Conservation (phyloP, 2,329 filamentous ascomycete genomes). For the Aplosporella prunicola region DNA sequence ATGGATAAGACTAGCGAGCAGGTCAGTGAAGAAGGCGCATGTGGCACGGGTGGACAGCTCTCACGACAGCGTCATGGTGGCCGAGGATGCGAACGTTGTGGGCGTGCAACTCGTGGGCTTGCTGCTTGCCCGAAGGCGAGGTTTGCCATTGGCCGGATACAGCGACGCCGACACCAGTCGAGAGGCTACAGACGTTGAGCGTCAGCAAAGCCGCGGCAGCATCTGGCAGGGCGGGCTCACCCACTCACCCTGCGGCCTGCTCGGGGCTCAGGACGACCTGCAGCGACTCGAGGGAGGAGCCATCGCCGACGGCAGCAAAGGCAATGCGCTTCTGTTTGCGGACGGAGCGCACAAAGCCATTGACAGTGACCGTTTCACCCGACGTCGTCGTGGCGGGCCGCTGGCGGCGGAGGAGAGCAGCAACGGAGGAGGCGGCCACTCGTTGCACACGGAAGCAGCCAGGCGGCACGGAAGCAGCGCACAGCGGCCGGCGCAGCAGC, state of each 20-base stretch:
- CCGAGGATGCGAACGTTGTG: slow-evolving; percentile 61
- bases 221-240: slow-evolving; percentile 1
- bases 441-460: too few relatives aligned
- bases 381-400: slow-evolving; percentile 36
- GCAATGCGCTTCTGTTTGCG: slow-evolving; percentile 75
- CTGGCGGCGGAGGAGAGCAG: slow-evolving; percentile 45
- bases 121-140: slow-evolving; percentile 55
- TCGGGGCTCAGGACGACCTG: slow-evolving; percentile 71
- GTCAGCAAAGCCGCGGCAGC: background rate
- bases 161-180: slow-evolving; percentile 70
- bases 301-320: slow-evolving; percentile 81
- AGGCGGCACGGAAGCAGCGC: slow-evolving; percentile 17
- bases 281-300: slow-evolving; percentile 66
- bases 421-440: slow-evolving; percentile 18
- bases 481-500: slow-evolving; percentile 18
- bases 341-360: slow-evolving; percentile 76
- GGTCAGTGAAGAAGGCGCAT: slow-evolving; percentile 15
- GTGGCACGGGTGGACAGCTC: slow-evolving; percentile 18
- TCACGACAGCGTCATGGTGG: slow-evolving; percentile 67
- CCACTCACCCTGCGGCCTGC: slow-evolving; percentile 61
- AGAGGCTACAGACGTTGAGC: slow-evolving; percentile 49
- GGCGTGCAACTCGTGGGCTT: slow-evolving; percentile 74
- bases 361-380: slow-evolving; percentile 37
- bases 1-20: slow-evolving; percentile 62
- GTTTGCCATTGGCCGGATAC: slow-evolving; percentile 68